Conservation (phyloP, 148 eudicot genomes). For the Vaccinium macrocarpon region DNA sequence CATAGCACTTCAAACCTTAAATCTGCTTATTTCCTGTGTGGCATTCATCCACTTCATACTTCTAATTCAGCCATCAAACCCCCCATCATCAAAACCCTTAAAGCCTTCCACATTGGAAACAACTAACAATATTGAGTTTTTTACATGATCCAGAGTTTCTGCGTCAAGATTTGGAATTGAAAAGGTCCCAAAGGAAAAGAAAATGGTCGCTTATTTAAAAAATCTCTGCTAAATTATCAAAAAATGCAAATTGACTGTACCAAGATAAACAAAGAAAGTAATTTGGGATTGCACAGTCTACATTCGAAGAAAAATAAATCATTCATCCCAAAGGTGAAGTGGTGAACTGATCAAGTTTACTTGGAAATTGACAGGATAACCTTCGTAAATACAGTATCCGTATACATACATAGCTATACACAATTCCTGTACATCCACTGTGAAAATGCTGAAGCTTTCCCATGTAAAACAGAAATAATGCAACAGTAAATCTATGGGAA, state of each 20-base stretch:
- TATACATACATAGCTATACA: background rate
- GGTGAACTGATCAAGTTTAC: background rate
- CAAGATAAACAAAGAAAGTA: background rate
- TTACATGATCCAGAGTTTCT: background rate
- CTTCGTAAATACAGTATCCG: background rate
- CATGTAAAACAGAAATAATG: background rate
- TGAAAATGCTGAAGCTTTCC: background rate
- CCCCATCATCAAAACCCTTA: background rate
- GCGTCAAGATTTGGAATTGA: background rate
- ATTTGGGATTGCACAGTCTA: background rate
- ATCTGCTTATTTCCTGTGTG: background rate
- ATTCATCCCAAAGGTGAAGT: background rate
- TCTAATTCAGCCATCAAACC: background rate
- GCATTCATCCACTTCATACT: background rate
- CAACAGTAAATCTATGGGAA: too few relatives aligned
- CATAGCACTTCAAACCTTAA: constrained; percentile 13
- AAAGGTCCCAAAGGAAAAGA: background rate
- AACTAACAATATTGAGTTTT: background rate
- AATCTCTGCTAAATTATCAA: background rate
- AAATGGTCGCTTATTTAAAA: background rate
- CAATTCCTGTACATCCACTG: background rate
- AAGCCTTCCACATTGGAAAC: background rate
- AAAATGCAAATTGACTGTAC: background rate
- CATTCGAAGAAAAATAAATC: background rate
- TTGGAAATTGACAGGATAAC: background rate